phyloP scores from a whole-genome alignment of 768 basidiomycete genomes.

The Suillus bovinus region DNA sequence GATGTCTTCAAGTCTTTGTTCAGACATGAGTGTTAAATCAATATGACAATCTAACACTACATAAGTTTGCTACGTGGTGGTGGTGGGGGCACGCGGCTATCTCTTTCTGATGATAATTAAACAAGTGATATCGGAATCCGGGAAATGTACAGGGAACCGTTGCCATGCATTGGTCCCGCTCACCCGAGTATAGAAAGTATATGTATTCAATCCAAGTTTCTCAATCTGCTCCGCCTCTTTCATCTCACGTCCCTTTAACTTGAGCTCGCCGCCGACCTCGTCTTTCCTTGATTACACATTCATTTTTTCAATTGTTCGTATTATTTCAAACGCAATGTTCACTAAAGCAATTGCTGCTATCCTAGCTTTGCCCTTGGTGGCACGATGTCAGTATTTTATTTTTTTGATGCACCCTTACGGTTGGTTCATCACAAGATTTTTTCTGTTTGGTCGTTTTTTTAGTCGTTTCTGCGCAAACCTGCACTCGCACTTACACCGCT shows the following conservation, averaged over 20 bases:
- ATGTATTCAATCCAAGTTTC: neutral
- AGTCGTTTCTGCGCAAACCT: constrained; percentile 36
- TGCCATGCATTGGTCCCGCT: constrained; percentile 3
- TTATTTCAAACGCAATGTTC: constrained; percentile 36
- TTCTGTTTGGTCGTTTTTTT: constrained; percentile 8
- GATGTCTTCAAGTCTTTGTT: too few relatives aligned
- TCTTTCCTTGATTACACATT: constrained; percentile 18
- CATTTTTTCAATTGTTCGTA: constrained; percentile 16
- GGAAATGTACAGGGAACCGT: constrained; percentile 2
- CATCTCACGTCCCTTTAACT: constrained; percentile 1
- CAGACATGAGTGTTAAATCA: too few relatives aligned
- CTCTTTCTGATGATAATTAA: neutral
- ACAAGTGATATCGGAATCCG: neutral
- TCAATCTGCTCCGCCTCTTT: neutral
- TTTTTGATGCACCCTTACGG: neutral
- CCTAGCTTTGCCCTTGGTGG: constrained; percentile 48
- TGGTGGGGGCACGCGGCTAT: too few relatives aligned
- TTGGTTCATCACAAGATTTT: neutral
- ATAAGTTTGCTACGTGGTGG: too few relatives aligned
- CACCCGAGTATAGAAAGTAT: neutral
- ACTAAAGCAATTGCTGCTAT: constrained; percentile 38
- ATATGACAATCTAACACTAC: too few relatives aligned
- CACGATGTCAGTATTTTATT: constrained; percentile 37
- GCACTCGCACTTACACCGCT: constrained; percentile 63
- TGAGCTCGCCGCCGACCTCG: constrained; percentile 6